Evolutionary conservation across 495 filamentous ascomycete genomes (phyloP).

Genomic region (Hyaloscypha bicolor): DNA sequence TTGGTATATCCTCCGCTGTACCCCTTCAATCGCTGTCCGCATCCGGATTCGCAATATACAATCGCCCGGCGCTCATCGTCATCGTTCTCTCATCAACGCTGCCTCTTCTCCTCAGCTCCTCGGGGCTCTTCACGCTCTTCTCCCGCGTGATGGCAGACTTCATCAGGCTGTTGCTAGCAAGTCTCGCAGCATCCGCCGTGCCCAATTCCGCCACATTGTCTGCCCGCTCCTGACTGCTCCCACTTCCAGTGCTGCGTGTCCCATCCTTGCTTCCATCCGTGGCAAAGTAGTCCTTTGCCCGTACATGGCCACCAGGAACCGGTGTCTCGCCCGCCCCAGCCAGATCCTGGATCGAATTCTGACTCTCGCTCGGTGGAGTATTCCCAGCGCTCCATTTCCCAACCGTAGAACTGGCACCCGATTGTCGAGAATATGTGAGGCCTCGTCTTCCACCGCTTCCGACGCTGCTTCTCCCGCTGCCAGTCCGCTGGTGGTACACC

Average conservation of each 20-base stretch:
- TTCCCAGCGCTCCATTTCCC: constrained; percentile 68
- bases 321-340: constrained; percentile 30
- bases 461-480: constrained; percentile 74
- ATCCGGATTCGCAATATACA: constrained; percentile 97
- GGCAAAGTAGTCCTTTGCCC: constrained; percentile 47
- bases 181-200: constrained; percentile 34
- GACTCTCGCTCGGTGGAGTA: constrained; percentile 57
- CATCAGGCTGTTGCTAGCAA: constrained; percentile 54
- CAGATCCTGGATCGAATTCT: constrained; percentile 25
- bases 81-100: constrained; percentile 95
- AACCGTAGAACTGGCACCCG: constrained; percentile 36
- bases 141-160: constrained; percentile 56
- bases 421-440: constrained; percentile 38
- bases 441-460: constrained; percentile 58
- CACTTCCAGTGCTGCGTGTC: constrained; percentile 46
- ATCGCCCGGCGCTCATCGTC: constrained; percentile 72
- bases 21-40: constrained; percentile 54
- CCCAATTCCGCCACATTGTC: constrained; percentile 51
- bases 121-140: constrained; percentile 69
- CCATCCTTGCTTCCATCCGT: constrained; percentile 38
- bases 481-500: constrained; percentile 69
- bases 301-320: constrained; percentile 18
- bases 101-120: constrained; percentile 79
- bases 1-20: constrained; percentile 6
- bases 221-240: constrained; percentile 55